Evolutionary conservation across 2,329 filamentous ascomycete species (phyloP), one percentile per base, ranked within the genome.

Genomic region (Colletotrichum lupini): DNA sequence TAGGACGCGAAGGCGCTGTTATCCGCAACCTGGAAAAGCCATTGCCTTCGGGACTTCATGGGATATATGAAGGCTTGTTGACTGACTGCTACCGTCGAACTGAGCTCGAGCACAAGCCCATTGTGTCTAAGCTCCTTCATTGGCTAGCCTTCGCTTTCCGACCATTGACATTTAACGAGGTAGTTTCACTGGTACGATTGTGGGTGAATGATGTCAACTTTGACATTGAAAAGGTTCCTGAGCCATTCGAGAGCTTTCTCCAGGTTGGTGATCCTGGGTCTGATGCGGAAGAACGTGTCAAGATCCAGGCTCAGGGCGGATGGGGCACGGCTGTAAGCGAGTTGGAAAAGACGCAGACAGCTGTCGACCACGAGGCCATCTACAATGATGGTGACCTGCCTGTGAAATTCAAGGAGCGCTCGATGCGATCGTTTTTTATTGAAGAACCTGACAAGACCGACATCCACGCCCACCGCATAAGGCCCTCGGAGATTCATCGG

Each of bases 1-100:
- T 83, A 1, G 79, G 80, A 1, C 78, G 82, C 0, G 81, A 83
- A 62, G 77, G 79, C 5, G 79, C 80, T 0, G 78, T 82, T 0
- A 74, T 82, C 1, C 76, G 80, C n/a, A 70, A 77, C 2, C 64
- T 84, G 0, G 73, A 78, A 0, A 76, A 78, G 22, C 67, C 76
- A 0, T 55, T 79, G 2, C 77, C 82, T 4, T 70, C 75, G 0
- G 74, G 67, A 0, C 76, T 80, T 2, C 52, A 80, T 35, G 78
- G 68, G 0, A 46, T 82, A 7, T 82, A 82, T 46, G 77, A 79
- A 26, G 72, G 61, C 0, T 64, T 77, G 4, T 60, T 81, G 0
- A 75, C 68, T 0, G 79, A 80, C 19, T 80, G 77, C 16, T 75
- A 79, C 16, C 78, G 78, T 1, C 76, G 77, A 1, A 78, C 77